Evolutionary conservation across 2,329 filamentous ascomycete species (phyloP).

Genomic region (Aspergillus terreus): DNA sequence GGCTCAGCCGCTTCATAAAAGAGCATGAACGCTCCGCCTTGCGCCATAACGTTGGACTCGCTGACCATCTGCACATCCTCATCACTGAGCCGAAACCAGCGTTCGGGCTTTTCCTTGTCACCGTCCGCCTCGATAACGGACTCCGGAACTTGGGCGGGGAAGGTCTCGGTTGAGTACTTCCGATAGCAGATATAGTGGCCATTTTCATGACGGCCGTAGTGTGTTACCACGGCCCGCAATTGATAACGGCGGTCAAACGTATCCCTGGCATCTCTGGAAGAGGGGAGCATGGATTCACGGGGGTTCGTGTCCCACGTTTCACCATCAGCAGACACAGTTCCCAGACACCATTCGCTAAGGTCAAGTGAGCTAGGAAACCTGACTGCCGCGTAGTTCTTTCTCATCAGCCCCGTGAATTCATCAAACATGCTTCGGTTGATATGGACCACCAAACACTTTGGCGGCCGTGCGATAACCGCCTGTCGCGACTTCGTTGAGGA

Average conservation of each 20-base stretch:
- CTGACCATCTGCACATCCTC: constrained; percentile 73
- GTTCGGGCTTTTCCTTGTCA: constrained; percentile 41
- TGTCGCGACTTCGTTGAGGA: constrained; percentile 85
- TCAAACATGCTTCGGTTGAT: constrained; percentile 91
- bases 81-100: constrained; percentile 92
- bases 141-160: constrained; percentile 31
- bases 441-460: constrained; percentile 77
- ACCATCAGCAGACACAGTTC: constrained; percentile 46
- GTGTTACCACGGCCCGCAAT: constrained; percentile 78
- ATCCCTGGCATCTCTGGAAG: constrained; percentile 53
- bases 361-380: constrained; percentile 72
- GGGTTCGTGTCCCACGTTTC: constrained; percentile 72
- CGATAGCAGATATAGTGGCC: constrained; percentile 94
- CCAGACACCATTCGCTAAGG: constrained; percentile 80
- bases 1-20: constrained; percentile 78
- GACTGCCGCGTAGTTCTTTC: constrained; percentile 79
- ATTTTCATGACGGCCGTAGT: constrained; percentile 87
- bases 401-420: constrained; percentile 71
- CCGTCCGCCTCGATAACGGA: constrained; percentile 29
- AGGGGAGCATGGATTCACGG: constrained; percentile 68
- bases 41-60: constrained; percentile 68
- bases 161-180: constrained; percentile 54
- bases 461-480: constrained; percentile 76
- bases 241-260: constrained; percentile 58
- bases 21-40: constrained; percentile 90